phyloP scores from a whole-genome alignment of 202 grass and related monocot species.

The Bolboschoenoplectus hybrid region DNA sequence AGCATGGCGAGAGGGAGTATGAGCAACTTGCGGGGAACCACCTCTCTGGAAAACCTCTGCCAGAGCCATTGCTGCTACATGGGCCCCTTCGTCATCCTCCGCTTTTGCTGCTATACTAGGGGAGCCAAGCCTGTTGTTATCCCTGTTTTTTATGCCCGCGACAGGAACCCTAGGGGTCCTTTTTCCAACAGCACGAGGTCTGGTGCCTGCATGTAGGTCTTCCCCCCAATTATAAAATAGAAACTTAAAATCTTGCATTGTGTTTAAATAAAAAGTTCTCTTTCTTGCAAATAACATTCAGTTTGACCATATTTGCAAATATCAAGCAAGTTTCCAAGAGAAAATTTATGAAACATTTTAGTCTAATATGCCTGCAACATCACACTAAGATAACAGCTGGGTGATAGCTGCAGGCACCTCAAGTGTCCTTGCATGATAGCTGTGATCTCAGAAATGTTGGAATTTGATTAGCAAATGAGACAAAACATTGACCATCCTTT shows the following conservation, averaged over 20 bases:
- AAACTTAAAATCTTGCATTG: slow-evolving; percentile 35
- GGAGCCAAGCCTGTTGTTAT: slow-evolving; percentile 48
- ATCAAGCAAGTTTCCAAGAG: background rate
- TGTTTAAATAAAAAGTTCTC: background rate
- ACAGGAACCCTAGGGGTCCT: slow-evolving; percentile 93
- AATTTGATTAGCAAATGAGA: background rate
- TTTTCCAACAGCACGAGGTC: slow-evolving; percentile 95
- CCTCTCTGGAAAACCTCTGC: slow-evolving; percentile 84
- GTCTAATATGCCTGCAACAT: background rate
- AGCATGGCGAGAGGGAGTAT: slow-evolving; percentile 65
- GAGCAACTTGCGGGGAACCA: slow-evolving; percentile 85
- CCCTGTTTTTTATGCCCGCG: slow-evolving; percentile 68
- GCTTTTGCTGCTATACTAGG: slow-evolving; percentile 55
- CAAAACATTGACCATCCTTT: background rate
- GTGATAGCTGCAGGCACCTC: slow-evolving; percentile 11
- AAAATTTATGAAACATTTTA: slow-evolving; percentile 4
- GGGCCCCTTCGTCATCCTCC: slow-evolving; percentile 87
- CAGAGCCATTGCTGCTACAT: slow-evolving; percentile 87
- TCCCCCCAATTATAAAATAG: slow-evolving; percentile 46
- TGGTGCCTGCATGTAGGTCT: slow-evolving; percentile 71
- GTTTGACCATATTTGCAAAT: slow-evolving; percentile 6
- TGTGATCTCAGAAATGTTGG: background rate
- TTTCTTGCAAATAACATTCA: slow-evolving; percentile 14
- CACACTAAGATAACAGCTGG: background rate
- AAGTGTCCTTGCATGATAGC: background rate